Percentiles rank a stretch among this genome's conserved stretches.
Conservation (phyloP, 306 rosid species). For the Betula pendula region DNA sequence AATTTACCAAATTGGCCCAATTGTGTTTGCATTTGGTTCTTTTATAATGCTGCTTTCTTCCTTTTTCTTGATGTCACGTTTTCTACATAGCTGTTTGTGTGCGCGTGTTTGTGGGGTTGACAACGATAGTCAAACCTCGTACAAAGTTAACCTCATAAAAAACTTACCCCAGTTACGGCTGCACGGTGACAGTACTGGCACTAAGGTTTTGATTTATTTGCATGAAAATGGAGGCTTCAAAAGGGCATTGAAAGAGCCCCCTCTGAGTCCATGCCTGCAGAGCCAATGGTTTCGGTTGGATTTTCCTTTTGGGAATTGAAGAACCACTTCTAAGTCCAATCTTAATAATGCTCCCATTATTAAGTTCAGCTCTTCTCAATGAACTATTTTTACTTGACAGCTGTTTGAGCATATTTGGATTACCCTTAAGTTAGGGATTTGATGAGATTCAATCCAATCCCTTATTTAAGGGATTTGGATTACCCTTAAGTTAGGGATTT, state of each 20-base stretch:
- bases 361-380: constrained; percentile 2
- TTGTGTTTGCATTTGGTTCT: background rate
- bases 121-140: background rate
- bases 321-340: background rate
- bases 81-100: background rate
- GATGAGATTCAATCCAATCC: too few species aligned
- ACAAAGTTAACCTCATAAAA: background rate
- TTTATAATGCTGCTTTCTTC: background rate
- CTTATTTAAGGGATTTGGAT: too few species aligned
- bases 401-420: too few species aligned
- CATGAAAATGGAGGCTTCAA: background rate
- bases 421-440: too few species aligned
- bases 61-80: background rate
- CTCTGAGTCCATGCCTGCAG: background rate
- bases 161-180: background rate
- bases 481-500: too few species aligned
- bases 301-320: background rate
- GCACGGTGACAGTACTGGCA: background rate
- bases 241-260: background rate
- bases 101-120: background rate
- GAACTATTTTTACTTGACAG: constrained; percentile 9
- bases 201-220: background rate
- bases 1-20: background rate
- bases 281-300: background rate
- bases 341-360: constrained; percentile 10